phyloP scores from a whole-genome alignment of 768 basidiomycete genomes.

The Candolleomyces efflorescens region DNA sequence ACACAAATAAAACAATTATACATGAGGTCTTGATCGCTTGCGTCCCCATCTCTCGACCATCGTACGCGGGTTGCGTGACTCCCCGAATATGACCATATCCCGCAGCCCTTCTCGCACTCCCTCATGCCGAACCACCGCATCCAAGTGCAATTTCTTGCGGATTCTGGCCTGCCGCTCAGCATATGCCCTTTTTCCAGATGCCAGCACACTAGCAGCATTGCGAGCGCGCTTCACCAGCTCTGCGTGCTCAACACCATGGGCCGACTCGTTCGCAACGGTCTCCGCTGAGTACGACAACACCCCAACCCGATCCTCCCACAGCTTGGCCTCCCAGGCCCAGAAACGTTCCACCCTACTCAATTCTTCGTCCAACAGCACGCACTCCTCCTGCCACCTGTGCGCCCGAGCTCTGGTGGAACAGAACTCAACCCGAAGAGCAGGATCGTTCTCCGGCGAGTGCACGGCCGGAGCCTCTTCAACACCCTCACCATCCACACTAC shows the following conservation, averaged over 20 bases:
- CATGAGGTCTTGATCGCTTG: too few species aligned
- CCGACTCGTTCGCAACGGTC: too few species aligned
- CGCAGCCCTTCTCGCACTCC: too few species aligned
- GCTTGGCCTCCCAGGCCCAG: slow-evolving; percentile 11
- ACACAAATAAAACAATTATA: too few species aligned
- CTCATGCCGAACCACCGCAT: background rate
- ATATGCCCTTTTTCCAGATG: slow-evolving; percentile 16
- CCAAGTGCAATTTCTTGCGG: background rate
- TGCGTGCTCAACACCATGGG: background rate
- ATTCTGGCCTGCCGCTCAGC: slow-evolving; percentile 13
- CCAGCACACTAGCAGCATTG: background rate
- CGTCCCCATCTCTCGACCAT: too few species aligned
- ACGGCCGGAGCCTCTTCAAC: background rate
- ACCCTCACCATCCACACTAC: slow-evolving; percentile 11
- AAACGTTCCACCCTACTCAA: slow-evolving; percentile 22
- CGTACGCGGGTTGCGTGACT: too few species aligned
- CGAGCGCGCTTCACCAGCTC: background rate
- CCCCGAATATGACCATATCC: too few species aligned
- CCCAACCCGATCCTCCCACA: slow-evolving; percentile 15
- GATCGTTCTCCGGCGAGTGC: background rate
- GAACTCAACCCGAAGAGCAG: slow-evolving; percentile 24
- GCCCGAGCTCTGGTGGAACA: slow-evolving; percentile 24
- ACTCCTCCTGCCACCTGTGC: slow-evolving; percentile 31
- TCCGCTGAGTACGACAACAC: too few species aligned
- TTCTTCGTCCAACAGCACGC: slow-evolving; percentile 28